Conservation (phyloP, 495 filamentous ascomycete genomes). For the Aspergillus saccharolyticus region DNA sequence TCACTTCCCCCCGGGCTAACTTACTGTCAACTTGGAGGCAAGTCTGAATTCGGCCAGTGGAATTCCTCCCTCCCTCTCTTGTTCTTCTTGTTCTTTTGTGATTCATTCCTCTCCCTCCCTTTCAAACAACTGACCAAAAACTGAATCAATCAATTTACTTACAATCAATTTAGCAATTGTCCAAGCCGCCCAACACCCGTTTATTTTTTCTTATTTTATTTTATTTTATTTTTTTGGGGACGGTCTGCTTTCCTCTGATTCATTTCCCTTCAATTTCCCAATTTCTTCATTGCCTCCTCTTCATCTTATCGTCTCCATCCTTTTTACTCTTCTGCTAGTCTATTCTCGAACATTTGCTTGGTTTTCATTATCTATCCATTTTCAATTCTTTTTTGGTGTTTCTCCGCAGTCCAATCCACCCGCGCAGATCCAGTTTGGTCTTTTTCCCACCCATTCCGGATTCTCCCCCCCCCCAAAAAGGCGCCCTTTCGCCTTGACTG, state of each 20-base stretch:
- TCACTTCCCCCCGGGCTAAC: no score
- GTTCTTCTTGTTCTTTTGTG: slow-evolving; percentile 5
- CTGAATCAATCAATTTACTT: background rate
- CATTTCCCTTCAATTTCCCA: slow-evolving; percentile 1
- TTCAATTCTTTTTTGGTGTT: slow-evolving; percentile 11
- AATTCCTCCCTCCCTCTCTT: background rate
- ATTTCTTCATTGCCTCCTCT: slow-evolving; percentile 3
- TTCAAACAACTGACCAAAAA: background rate
- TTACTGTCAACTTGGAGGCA: background rate
- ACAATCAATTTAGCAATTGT: no score
- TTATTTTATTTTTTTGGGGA: slow-evolving; percentile 4
- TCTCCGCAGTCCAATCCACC: slow-evolving; percentile 8
- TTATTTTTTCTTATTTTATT: slow-evolving; percentile 3
- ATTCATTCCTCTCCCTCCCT: slow-evolving; percentile 4
- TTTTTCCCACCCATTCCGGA: slow-evolving; percentile 22
- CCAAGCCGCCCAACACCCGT: slow-evolving; percentile 4
- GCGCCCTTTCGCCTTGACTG: slow-evolving; percentile 8
- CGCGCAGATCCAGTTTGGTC: slow-evolving; percentile 21
- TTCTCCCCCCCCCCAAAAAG: slow-evolving; percentile 6
- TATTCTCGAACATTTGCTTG: slow-evolving; percentile 5
- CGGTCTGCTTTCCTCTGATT: background rate
- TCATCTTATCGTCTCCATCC: slow-evolving; percentile 8
- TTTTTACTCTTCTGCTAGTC: slow-evolving; percentile 8
- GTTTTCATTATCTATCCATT: slow-evolving; percentile 5
- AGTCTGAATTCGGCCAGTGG: slow-evolving; percentile 4